Evolutionary conservation across 495 filamentous ascomycete genomes (phyloP).

Genomic region (Mytilinidion resinicola): DNA sequence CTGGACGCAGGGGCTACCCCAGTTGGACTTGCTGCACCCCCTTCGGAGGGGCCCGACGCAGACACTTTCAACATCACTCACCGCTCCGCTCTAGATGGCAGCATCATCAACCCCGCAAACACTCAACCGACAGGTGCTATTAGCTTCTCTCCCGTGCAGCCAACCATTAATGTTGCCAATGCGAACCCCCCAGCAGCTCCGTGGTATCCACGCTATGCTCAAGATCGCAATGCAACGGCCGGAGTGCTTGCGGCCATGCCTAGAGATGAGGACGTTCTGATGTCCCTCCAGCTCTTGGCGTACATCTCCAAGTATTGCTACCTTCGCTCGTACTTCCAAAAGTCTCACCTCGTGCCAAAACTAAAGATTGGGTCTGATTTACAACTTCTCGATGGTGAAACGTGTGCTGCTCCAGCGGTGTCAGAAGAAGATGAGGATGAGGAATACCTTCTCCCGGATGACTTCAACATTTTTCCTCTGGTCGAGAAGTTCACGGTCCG

Average conservation of each 20-base stretch:
- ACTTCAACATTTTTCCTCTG: constrained; percentile 95
- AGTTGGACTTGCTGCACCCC: constrained; percentile 66
- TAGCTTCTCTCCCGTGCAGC: constrained; percentile 68
- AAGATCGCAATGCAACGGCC: constrained; percentile 57
- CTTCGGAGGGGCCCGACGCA: constrained; percentile 73
- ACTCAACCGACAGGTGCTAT: constrained; percentile 53
- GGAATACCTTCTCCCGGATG: constrained; percentile 85
- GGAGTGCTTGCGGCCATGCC: constrained; percentile 82
- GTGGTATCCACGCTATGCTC: constrained; percentile 65
- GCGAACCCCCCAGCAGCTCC: constrained; percentile 50
- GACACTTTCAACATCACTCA: constrained; percentile 97
- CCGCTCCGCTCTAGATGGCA: constrained; percentile 76
- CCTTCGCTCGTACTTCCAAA: constrained; percentile 87
- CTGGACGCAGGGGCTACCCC: constrained; percentile 69
- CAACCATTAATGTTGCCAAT: constrained; percentile 57
- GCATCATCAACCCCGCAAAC: constrained; percentile 61
- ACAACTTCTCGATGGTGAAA: constrained; percentile 65
- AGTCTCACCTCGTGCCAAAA: constrained; percentile 86
- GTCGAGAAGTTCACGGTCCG: constrained; percentile 97
- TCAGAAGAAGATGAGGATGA: constrained; percentile 60
- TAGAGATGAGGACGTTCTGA: constrained; percentile 91
- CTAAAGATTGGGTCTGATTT: constrained; percentile 85
- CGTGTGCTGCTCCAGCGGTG: constrained; percentile 38
- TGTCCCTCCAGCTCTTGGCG: constrained; percentile 95
- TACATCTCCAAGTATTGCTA: constrained; percentile 99